phyloP scores from a whole-genome alignment of 257 asterid genomes.

The Schizonepeta tenuifolia region DNA sequence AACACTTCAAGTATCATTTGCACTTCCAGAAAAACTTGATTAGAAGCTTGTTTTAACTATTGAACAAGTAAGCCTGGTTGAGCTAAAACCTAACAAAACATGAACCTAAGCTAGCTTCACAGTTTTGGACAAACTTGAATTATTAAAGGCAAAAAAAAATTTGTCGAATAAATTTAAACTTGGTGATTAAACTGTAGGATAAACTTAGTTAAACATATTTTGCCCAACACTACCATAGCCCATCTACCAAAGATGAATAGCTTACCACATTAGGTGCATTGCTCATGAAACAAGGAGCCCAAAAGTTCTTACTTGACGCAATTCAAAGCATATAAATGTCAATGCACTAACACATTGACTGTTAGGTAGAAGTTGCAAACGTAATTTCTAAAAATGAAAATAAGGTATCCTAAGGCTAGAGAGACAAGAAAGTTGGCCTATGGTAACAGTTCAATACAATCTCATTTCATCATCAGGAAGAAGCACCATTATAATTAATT shows the following conservation, averaged over 20 bases:
- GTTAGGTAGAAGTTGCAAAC: not conserved
- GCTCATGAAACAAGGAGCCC: not conserved
- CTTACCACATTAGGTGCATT: not conserved
- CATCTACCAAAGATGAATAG: not conserved
- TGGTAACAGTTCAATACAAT: not conserved
- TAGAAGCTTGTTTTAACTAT: constrained; percentile 12
- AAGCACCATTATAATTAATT: not conserved
- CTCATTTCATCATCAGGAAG: not conserved
- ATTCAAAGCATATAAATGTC: not conserved
- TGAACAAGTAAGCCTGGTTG: not conserved
- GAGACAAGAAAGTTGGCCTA: not conserved
- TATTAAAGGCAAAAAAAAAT: not conserved
- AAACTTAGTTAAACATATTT: not conserved
- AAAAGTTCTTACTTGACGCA: not conserved
- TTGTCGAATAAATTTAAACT: not conserved
- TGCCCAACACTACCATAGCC: not conserved
- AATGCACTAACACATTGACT: not conserved
- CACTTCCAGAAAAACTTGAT: not conserved
- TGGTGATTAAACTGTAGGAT: not conserved
- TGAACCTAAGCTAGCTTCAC: not conserved
- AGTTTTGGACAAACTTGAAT: not conserved
- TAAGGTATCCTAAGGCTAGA: constrained; percentile 1
- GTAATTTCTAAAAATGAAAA: constrained; percentile 11
- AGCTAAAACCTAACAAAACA: not conserved
- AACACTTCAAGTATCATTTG: not conserved